phyloP scores from a whole-genome alignment of 495 filamentous ascomycete species.

The Aspergillus haitiensis region DNA sequence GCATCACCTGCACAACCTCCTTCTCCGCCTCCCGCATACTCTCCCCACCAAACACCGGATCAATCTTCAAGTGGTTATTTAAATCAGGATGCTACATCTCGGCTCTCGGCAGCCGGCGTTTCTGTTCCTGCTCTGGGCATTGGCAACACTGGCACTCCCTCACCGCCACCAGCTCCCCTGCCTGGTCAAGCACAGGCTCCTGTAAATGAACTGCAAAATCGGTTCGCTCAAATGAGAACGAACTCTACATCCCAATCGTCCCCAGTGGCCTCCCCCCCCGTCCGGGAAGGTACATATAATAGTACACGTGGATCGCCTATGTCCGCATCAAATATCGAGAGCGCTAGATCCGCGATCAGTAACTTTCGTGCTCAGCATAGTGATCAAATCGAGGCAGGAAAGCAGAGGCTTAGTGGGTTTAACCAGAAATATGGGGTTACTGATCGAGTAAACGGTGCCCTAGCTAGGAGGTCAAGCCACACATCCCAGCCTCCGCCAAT shows the following conservation, averaged over 20 bases:
- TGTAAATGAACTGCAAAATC: conserved; percentile 65
- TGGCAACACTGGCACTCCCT: conserved; percentile 37
- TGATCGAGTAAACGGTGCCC: conserved; percentile 36
- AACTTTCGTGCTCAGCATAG: conserved; percentile 72
- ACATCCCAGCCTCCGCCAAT: conserved; percentile 26
- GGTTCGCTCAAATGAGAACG: conserved; percentile 60
- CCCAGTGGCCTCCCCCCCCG: conserved; percentile 34
- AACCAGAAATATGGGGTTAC: conserved; percentile 28
- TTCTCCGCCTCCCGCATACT: conserved; percentile 57
- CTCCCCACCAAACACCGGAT: conserved; percentile 30
- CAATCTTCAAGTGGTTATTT: conserved; percentile 45
- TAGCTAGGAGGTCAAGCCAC: conserved; percentile 38
- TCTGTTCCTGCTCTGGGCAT: conserved; percentile 83
- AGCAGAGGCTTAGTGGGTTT: conserved; percentile 57
- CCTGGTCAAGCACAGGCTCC: conserved; percentile 33
- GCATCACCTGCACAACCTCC: conserved; percentile 33
- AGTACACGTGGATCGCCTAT: conserved; percentile 52
- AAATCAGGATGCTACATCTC: conserved; percentile 66
- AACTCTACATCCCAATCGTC: conserved; percentile 26
- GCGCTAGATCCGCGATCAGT: conserved; percentile 56
- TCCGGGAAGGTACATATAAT: conserved; percentile 59
- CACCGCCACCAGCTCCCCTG: conserved; percentile 15
- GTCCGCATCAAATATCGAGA: conserved; percentile 35
- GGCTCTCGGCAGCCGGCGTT: conserved; percentile 75
- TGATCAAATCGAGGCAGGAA: conserved; percentile 67